phyloP scores from a whole-genome alignment of 2,329 filamentous ascomycete genomes.

The Phialophora expanda region DNA sequence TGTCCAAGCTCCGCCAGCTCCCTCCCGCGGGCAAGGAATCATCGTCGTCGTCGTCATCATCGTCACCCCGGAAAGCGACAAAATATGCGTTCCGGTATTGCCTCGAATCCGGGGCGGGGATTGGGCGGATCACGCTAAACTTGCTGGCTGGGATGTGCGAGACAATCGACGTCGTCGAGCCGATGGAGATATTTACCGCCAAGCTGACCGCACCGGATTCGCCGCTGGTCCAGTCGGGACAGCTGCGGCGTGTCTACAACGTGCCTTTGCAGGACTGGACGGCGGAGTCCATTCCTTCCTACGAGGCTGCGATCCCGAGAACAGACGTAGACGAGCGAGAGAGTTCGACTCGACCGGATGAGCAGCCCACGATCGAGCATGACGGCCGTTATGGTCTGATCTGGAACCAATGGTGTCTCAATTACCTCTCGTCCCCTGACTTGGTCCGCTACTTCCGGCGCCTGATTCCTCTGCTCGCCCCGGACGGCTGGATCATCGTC shows the following conservation, averaged over 20 bases:
- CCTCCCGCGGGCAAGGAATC: background rate
- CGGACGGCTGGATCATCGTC: conserved; percentile 63
- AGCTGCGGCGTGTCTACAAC: conserved; percentile 31
- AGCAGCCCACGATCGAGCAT: background rate
- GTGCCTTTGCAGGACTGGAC: conserved; percentile 32
- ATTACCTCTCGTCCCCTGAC: conserved; percentile 77
- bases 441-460: conserved; percentile 69
- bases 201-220: conserved; percentile 52
- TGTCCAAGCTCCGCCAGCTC: conserved; percentile 65
- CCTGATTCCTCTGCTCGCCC: conserved; percentile 59
- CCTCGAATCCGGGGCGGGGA: conserved; percentile 70
- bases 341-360: conserved; percentile 44
- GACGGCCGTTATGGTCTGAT: conserved; percentile 72
- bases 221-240: conserved; percentile 25
- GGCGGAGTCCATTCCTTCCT: conserved; percentile 21
- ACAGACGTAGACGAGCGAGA: background rate
- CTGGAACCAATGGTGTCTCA: conserved; percentile 90
- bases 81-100: conserved; percentile 42
- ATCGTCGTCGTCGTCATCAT: background rate
- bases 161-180: conserved; percentile 82
- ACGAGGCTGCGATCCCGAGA: conserved; percentile 42
- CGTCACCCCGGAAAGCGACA: background rate
- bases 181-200: conserved; percentile 78
- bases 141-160: conserved; percentile 73
- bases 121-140: conserved; percentile 80